These are phyloP conservation scores for Antitrichia curtipendula DNA, from an alignment of 225 moss, liverwort and hornwort genomes.

Conservation along the genomic window DNA sequence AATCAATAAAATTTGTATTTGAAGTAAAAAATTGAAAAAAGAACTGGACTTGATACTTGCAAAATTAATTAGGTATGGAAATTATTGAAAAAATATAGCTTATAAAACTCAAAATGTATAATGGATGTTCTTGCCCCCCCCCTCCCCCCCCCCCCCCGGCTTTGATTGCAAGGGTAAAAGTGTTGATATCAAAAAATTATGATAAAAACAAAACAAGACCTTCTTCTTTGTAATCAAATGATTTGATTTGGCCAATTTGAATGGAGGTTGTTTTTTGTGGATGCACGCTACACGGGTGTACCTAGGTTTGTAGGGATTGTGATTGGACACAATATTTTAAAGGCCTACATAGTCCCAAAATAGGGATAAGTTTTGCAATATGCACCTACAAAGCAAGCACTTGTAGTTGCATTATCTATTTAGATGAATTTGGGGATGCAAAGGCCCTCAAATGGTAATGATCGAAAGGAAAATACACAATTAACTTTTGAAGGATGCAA, in stretches of 20 bases:
- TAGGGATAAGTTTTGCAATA: background rate
- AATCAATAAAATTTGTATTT: too few relatives aligned
- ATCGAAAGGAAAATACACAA: background rate
- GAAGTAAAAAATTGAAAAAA: background rate
- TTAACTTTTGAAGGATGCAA: fast-evolving
- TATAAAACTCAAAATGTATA: background rate
- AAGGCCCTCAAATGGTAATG: fast-evolving
- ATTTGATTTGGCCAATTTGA: background rate
- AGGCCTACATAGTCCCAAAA: fast-evolving
- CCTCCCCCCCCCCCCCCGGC: too few relatives aligned
- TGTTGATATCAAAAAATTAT: fast-evolving
- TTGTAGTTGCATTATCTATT: fast-evolving
- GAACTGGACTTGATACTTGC: fast-evolving
- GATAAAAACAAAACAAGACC: fast-evolving
- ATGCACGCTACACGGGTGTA: fast-evolving
- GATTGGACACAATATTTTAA: background rate
- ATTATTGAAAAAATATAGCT: background rate
- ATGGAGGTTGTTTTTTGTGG: background rate
- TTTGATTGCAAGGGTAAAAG: background rate
- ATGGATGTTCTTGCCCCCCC: too few relatives aligned
- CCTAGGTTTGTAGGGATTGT: background rate
- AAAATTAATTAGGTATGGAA: background rate
- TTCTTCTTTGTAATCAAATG: background rate
- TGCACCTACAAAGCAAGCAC: fast-evolving
- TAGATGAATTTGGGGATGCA: background rate